Conservation (phyloP, 1,284 basidiomycete genomes). For the Athelia sp. region DNA sequence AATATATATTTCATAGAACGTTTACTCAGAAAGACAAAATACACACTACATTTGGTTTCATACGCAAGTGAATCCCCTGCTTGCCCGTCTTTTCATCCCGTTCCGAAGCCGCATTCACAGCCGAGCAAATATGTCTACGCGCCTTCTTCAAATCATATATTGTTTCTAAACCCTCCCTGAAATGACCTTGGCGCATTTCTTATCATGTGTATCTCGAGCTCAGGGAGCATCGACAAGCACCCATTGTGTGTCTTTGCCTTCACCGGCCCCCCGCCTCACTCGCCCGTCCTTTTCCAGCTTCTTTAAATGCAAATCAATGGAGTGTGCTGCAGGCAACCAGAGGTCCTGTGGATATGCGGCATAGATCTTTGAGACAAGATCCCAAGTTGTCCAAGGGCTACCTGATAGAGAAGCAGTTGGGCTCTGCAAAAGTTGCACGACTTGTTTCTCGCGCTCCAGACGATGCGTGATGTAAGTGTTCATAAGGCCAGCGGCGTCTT, state of each 20-base stretch:
- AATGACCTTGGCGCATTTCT: too few relatives aligned
- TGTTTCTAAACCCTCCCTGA: too few relatives aligned
- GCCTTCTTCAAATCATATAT: too few relatives aligned
- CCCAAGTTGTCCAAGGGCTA: constrained; percentile 58
- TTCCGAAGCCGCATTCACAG: too few relatives aligned
- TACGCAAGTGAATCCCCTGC: too few relatives aligned
- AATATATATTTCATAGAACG: too few relatives aligned
- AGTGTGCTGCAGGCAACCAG: constrained; percentile 69
- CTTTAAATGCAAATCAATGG: constrained; percentile 67
- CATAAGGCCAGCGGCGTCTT: constrained; percentile 55
- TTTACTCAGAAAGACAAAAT: too few relatives aligned
- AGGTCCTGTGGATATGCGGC: constrained; percentile 65
- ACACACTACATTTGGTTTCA: too few relatives aligned
- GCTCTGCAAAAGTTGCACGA: constrained; percentile 54
- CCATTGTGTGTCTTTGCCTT: constrained; percentile 37
- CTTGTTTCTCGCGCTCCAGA: constrained; percentile 77
- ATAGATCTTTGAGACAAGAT: constrained; percentile 63
- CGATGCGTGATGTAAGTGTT: constrained; percentile 79
- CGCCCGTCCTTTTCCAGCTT: constrained; percentile 70
- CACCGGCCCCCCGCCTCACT: constrained; percentile 45
- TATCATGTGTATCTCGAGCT: too few relatives aligned
- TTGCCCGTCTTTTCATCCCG: too few relatives aligned
- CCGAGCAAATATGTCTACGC: too few relatives aligned
- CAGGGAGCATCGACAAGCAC: constrained; percentile 1
- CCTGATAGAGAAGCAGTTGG: constrained; percentile 21